Base-by-base conservation (phyloP, 306 rosid species). In the Nissolia schottii region DNA sequence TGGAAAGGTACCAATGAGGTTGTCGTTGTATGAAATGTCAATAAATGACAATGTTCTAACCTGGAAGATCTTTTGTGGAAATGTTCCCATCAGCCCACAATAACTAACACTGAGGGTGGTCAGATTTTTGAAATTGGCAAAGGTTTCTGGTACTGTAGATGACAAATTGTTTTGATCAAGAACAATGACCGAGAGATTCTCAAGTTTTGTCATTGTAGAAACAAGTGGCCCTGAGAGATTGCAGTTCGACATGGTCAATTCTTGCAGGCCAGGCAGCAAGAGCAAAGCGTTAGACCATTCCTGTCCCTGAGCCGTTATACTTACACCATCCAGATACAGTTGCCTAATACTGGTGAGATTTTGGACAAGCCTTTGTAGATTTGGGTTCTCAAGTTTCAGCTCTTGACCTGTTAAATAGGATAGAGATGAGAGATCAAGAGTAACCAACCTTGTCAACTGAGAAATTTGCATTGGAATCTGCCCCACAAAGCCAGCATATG, bases 261-360 rank as follows among this genome's bases (percentile, higher is more conserved):
- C 83, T 31, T 66, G 71, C 1, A 84, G 61, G 0, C 9, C 31
- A 22, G 7, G 77, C 25, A 83, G 0, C 0, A 23, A 29, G 2
- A 22, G 31, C 40, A 83, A 14, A 0, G 73, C 79, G 15, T 41
- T 27, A 25, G 85, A 23, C 97, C 97, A 89, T 11, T 87, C 61
- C 0, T 63, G 2, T 19, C 87, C 87, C 5, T 3, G 2, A 0
- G 76, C 84, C 18, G 88, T 73, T 70, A 86, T 64, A 3, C 0
- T 20, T 1, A 83, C 81, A 57, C 90, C 87, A 75, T 92, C 88
- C 0, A 92, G 66, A 80, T 38, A n/a, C n/a, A 89, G 49, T 37
- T 79, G 73, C 10, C 4, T n/a, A 23, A 89, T 72, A 14, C 72
- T 20, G 0, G 59, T 31, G 48, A 92, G 77, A 37, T 81, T 80